Percentiles rank a stretch among this genome's conserved stretches.
These are phyloP conservation scores for Fusarium sp. DNA, from an alignment of 2,329 filamentous ascomycete genomes.

Conservation along the genomic window DNA sequence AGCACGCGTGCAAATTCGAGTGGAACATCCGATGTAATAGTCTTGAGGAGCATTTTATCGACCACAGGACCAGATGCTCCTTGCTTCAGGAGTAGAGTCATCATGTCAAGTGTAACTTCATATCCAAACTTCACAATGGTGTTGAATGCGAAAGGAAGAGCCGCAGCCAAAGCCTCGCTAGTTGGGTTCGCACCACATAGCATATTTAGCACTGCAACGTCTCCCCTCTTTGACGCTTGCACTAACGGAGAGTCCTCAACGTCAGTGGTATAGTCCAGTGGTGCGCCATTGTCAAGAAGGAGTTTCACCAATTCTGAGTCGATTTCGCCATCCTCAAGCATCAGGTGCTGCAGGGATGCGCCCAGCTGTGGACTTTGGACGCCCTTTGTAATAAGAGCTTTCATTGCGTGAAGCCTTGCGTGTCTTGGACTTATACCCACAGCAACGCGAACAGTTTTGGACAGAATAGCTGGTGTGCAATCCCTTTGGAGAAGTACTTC, in stretches of 20 bases:
- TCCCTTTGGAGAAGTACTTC: background rate
- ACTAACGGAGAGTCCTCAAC: background rate
- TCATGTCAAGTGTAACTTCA: background rate
- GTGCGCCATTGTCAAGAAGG: slow-evolving; percentile 9
- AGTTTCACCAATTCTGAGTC: slow-evolving; percentile 7
- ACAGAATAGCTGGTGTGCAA: slow-evolving; percentile 9
- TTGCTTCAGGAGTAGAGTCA: slow-evolving; percentile 8
- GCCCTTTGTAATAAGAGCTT: slow-evolving; percentile 7
- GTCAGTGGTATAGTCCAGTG: background rate
- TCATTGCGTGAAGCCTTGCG: background rate
- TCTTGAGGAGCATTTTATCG: background rate
- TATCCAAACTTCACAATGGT: background rate
- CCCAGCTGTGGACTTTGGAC: background rate
- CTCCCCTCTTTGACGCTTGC: background rate
- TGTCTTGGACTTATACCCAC: background rate
- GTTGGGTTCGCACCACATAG: background rate
- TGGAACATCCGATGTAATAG: background rate
- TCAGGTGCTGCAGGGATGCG: background rate
- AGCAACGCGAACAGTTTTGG: background rate
- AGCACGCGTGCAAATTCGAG: background rate
- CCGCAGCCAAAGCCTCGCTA: background rate
- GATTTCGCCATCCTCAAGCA: background rate
- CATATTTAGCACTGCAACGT: slow-evolving; percentile 8
- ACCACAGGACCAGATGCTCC: background rate
- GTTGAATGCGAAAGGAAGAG: slow-evolving; percentile 8